These are phyloP conservation scores for Xylariaceae sp. DNA, from an alignment of 2,329 filamentous ascomycete genomes.

Conservation along the genomic window DNA sequence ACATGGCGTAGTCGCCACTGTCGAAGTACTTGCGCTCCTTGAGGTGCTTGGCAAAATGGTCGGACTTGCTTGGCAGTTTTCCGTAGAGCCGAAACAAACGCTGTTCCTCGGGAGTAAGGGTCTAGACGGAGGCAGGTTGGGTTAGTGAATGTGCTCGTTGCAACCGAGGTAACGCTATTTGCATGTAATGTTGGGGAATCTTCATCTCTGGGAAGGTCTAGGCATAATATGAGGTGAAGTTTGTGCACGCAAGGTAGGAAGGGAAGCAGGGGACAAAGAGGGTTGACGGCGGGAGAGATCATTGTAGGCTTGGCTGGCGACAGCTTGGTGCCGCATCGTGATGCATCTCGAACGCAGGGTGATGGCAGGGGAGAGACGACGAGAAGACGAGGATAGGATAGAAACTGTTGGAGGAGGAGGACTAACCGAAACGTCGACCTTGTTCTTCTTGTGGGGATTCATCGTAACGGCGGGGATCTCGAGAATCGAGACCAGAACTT, in stretches of 20 bases:
- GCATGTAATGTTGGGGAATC: too few species aligned
- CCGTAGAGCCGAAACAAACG: conserved; percentile 95
- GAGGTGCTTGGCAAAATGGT: conserved; percentile 94
- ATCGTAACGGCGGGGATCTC: conserved; percentile 45
- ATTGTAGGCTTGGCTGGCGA: neutral
- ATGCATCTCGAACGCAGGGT: too few species aligned
- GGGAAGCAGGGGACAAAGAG: conserved; percentile 11
- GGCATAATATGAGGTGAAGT: neutral
- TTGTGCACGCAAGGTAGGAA: neutral
- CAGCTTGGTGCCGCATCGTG: too few species aligned
- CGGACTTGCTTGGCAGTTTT: conserved; percentile 93
- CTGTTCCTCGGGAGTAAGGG: conserved; percentile 90
- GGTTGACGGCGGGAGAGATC: neutral
- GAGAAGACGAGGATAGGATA: neutral
- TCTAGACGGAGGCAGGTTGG: conserved; percentile 46
- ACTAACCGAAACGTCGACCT: conserved; percentile 91
- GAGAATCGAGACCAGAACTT: neutral
- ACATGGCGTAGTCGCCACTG: conserved; percentile 92
- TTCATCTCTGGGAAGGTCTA: neutral
- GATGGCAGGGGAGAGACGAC: neutral
- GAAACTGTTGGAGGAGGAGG: conserved; percentile 15
- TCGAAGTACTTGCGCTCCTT: conserved; percentile 99
- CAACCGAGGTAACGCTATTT: neutral
- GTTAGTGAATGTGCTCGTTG: conserved; percentile 1
- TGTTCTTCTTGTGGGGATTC: conserved; percentile 98